Evolutionary conservation across 192 early-diverging fungal genomes (phyloP).

Genomic region (Backusella circina): DNA sequence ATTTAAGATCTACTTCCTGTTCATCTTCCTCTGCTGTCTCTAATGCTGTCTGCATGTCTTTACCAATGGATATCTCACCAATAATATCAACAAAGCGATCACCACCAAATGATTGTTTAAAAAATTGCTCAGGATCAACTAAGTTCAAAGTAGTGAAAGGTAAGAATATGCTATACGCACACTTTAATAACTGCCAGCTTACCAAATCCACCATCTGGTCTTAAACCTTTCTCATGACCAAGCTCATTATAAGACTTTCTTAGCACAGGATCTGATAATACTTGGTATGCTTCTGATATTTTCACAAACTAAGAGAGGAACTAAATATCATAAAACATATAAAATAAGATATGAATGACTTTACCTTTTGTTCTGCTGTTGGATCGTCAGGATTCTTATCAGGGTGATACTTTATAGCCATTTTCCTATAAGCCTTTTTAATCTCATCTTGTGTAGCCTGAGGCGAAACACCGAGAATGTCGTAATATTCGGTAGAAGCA

Average conservation of each 20-base stretch:
- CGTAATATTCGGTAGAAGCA: slow-evolving; percentile 86
- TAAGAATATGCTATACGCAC: neutral
- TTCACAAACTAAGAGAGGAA: slow-evolving; percentile 69
- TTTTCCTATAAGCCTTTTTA: slow-evolving; percentile 89
- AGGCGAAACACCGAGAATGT: slow-evolving; percentile 72
- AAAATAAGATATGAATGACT: neutral
- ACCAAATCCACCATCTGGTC: slow-evolving; percentile 66
- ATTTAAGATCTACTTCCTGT: slow-evolving; percentile 3
- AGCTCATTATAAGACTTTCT: slow-evolving; percentile 87
- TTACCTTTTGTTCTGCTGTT: slow-evolving; percentile 29
- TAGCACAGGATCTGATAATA: slow-evolving; percentile 87
- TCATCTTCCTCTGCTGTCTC: slow-evolving; percentile 56
- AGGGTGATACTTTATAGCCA: slow-evolving; percentile 86
- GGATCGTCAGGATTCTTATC: slow-evolving; percentile 65
- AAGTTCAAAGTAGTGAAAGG: slow-evolving; percentile 12
- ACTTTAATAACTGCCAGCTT: slow-evolving; percentile 10
- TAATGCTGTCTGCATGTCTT: slow-evolving; percentile 84
- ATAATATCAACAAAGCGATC: slow-evolving; percentile 96
- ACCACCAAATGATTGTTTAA: slow-evolving; percentile 94
- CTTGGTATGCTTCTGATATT: slow-evolving; percentile 96
- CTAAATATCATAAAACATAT: neutral
- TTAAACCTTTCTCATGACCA: slow-evolving; percentile 62
- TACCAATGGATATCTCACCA: slow-evolving; percentile 95
- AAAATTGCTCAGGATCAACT: slow-evolving; percentile 93
- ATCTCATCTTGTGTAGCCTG: slow-evolving; percentile 79